Evolutionary conservation across 306 rosid genomes (phyloP), one percentile per base, ranked within the genome.

Genomic region (Quercus dentata): DNA sequence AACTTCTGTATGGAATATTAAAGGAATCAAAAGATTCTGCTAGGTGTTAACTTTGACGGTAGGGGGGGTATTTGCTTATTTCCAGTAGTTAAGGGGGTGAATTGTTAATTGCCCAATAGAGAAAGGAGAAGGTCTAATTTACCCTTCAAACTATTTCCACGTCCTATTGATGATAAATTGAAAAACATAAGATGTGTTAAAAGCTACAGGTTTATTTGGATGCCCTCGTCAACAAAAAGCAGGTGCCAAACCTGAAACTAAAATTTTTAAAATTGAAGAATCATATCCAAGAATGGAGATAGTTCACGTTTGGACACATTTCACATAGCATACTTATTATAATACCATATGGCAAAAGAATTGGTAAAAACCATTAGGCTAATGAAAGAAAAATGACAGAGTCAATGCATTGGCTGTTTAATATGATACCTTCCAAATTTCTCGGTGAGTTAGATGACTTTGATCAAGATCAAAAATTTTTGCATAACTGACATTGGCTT

Each of bases 401-500:
- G 77, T 61, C 57, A 78, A 71, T 75, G 52, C 52, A 85, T 38
- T 31, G 77, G 35, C 56, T 30, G 55, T 54, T 49, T 49, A 49
- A 61, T 78, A 58, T 77, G 73, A 70, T 89, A 94, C 99, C 99
- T 88, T 93, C 98, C 99, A 96, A 85, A 96, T 91, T 87, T 96
- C 99, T 79, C 86, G 79, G 82, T 96, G 90, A 31, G 97, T 88
- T 82, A 93, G 90, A 84, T 96, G 94, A 78, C 84, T 91, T 76
- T 91, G 99, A 85, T 91, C 99, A 75, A 93, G 92, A 79, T 91
- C 99, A 83, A 93, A 96, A 76, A 93, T 76, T 89, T 89, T 96
- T 46, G 94, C 88, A 85, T 91, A 90, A 86, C 82, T 93, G 76
- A 86, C 87, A 63, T 79, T 90, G 55, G 88, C 86, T 73, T 84